Base-by-base conservation (phyloP, 306 rosid species). In the Prunus dulcis region DNA sequence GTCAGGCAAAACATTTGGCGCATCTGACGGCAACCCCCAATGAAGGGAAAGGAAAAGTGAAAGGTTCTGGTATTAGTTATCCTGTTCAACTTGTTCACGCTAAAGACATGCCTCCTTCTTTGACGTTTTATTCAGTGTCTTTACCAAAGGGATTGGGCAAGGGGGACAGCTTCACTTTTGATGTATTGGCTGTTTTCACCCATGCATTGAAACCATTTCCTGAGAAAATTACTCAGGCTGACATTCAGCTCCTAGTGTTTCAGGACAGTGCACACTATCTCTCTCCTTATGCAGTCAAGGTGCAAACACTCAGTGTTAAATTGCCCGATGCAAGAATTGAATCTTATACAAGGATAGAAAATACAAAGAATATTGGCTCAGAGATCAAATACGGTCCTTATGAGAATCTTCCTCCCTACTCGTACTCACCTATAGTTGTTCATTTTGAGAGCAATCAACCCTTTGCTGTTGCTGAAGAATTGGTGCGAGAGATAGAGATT, bases 361-460 rank as follows among this genome's bases (percentile, higher is more conserved):
- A 81, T 70, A 82, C 89, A 0, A 92, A 92, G 84, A 76, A 82
- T 71, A 93, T 88, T 74, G 97, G 97, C 60, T 92, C 99, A 55
- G 99, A 92, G 86, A 86, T 96, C 82, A 96, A 88, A 79, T 96
- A 96, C 18, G 98, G 98, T 81, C 93, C 97, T 45, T 96, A 87
- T 49, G 91, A 88, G 87, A 81, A 88, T 81, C 85, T 89, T 70
- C 87, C 96, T 45, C 87, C 97, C 49, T 88, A 80, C 79, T 86
- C 97, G 7, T 91, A 76, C 86, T 78, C 87, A 55, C 96, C 96
- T 10, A 79, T 89, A 56, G 91, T 83, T 70, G 76, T 96, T 84
- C 99, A 96, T 83, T 96, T 87, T 63, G 99, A 92, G 89, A 88
- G 85, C 78, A 96, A 92, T 67, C 91, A 85, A 71, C 93, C 98